phyloP scores from a whole-genome alignment of 345 rosid species.

The Adansonia digitata region DNA sequence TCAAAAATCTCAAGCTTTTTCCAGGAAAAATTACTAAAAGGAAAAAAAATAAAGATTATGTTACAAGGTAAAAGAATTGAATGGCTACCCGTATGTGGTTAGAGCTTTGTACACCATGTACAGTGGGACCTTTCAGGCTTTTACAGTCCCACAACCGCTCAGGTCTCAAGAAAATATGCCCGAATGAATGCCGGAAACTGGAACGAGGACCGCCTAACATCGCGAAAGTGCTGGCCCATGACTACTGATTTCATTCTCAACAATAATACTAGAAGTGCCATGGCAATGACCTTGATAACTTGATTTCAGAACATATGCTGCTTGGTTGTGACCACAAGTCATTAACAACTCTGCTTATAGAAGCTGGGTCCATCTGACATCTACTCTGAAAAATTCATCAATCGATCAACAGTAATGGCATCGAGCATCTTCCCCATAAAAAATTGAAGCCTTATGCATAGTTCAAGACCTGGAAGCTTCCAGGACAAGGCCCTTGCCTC shows the following conservation, averaged over 20 bases:
- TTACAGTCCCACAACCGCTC: slow-evolving; percentile 26
- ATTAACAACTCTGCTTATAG: slow-evolving; percentile 4
- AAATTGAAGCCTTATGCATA: slow-evolving; percentile 4
- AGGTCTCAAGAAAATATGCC: slow-evolving; percentile 25
- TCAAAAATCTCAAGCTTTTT: slow-evolving; percentile 23
- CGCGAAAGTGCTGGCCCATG: slow-evolving; percentile 3
- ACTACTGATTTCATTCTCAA: slow-evolving; percentile 20
- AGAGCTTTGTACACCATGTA: slow-evolving; percentile 49
- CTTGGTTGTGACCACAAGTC: background rate
- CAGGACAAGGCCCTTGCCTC: slow-evolving; percentile 10
- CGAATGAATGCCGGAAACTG: slow-evolving; percentile 24
- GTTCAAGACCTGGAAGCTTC: slow-evolving; percentile 19
- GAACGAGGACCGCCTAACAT: slow-evolving; percentile 12
- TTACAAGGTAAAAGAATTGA: slow-evolving; percentile 45
- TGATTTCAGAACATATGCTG: slow-evolving; percentile 9
- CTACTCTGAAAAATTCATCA: background rate
- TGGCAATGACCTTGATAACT: slow-evolving; percentile 11
- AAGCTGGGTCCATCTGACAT: background rate
- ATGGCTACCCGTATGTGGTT: slow-evolving; percentile 36
- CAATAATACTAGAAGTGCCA: slow-evolving; percentile 9
- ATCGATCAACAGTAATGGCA: background rate
- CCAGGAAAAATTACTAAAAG: background rate
- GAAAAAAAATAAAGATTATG: slow-evolving; percentile 18
- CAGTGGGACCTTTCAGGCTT: slow-evolving; percentile 31
- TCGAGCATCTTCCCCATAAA: slow-evolving; percentile 11